phyloP scores from a whole-genome alignment of 2,329 filamentous ascomycete species.

The Fusarium verticillioides region DNA sequence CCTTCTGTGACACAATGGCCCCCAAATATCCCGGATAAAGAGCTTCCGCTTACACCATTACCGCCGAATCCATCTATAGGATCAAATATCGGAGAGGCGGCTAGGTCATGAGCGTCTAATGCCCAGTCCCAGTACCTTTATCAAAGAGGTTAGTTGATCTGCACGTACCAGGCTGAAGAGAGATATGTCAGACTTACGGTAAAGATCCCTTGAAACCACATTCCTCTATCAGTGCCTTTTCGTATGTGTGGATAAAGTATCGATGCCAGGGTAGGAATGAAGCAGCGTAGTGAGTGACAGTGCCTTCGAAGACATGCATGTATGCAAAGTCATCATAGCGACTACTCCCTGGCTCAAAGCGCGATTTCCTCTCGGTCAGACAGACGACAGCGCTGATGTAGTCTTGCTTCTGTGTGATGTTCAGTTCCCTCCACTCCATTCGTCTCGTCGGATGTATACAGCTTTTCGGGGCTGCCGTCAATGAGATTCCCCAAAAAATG shows the following conservation, averaged over 20 bases:
- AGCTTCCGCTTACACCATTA: not conserved
- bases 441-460: not conserved
- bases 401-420: not conserved
- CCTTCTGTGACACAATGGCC: not conserved
- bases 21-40: not conserved
- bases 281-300: not conserved
- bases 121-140: not conserved
- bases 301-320: not conserved
- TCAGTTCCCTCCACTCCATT: not conserved
- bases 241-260: not conserved
- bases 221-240: not conserved
- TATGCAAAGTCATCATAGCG: not conserved
- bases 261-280: not conserved
- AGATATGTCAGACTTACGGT: not conserved
- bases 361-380: not conserved
- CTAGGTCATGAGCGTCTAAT: not conserved
- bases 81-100: not conserved
- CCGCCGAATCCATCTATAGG: not conserved
- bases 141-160: not conserved
- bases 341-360: not conserved
- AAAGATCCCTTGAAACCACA: not conserved
- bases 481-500: not conserved
- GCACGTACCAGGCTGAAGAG: rapidly evolving
- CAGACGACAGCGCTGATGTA: not conserved
- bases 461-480: not conserved